These are phyloP conservation scores for Solanum gracilifrons DNA, from an alignment of 257 asterid species.

Conservation along the genomic window DNA sequence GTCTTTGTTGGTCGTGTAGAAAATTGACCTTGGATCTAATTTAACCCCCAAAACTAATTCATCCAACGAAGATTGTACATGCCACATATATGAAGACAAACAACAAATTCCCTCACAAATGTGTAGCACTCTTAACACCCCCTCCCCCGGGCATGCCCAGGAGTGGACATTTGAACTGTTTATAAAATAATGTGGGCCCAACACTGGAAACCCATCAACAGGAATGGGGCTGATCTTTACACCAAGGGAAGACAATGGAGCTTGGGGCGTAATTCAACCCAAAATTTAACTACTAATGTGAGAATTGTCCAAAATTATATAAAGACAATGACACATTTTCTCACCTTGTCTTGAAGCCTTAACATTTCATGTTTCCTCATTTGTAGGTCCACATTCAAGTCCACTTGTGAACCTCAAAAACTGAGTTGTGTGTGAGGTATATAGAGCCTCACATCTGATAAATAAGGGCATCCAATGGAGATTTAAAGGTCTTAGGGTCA, in stretches of 20 bases:
- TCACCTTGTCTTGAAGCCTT: not conserved
- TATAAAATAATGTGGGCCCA: not conserved
- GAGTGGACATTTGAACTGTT: not conserved
- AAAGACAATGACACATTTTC: not conserved
- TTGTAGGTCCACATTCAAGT: not conserved
- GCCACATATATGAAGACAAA: not conserved
- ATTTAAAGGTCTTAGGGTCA: not conserved
- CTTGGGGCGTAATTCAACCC: not conserved
- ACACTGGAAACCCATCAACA: not conserved
- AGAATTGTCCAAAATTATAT: not conserved
- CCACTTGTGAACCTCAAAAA: not conserved
- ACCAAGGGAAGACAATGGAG: not conserved
- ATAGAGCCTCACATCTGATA: not conserved
- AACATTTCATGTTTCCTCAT: not conserved
- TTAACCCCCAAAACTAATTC: not conserved
- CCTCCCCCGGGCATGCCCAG: not conserved
- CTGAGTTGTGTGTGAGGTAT: not conserved
- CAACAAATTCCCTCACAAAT: not conserved
- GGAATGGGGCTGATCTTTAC: not conserved
- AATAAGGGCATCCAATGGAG: not conserved
- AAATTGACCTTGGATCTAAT: not conserved
- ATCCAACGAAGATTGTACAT: not conserved
- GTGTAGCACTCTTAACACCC: not conserved
- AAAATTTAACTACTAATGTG: not conserved
- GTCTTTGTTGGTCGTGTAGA: not conserved